A percentile compares a stretch with the other conserved stretches of the same genome.
Evolutionary conservation across 805 yeast species (phyloP).

Genomic region (Sporopachydermia lactativora): DNA sequence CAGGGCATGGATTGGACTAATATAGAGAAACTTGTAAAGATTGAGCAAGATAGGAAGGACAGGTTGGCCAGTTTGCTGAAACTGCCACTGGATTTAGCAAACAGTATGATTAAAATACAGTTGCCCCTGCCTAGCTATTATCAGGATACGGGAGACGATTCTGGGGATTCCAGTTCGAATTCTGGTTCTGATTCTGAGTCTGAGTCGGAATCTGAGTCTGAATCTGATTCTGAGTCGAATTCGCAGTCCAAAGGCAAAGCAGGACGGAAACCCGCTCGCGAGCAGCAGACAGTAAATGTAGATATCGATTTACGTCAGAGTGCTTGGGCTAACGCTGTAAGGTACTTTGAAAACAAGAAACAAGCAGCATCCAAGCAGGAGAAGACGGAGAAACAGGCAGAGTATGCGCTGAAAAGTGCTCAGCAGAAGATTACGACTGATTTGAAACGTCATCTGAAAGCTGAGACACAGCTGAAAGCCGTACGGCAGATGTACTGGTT

Average conservation of each 20-base stretch:
- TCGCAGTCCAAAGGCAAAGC: constrained; percentile 13
- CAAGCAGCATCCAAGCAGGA: constrained; percentile 63
- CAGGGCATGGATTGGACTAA: constrained; percentile 93
- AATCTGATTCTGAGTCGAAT: constrained; percentile 24
- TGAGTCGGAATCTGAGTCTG: constrained; percentile 16
- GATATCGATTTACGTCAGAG: constrained; percentile 56
- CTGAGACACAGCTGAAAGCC: constrained; percentile 39
- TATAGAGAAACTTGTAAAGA: constrained; percentile 58
- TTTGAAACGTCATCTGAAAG: constrained; percentile 40
- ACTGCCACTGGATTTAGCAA: constrained; percentile 54
- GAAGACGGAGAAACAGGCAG: constrained; percentile 67
- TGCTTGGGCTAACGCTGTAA: constrained; percentile 80
- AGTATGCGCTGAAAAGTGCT: constrained; percentile 69
- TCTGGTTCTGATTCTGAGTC: constrained; percentile 13
- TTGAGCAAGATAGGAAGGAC: constrained; percentile 57
- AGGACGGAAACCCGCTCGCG: constrained; percentile 8
- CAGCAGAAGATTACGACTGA: constrained; percentile 66
- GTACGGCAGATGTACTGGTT: constrained; percentile 75
- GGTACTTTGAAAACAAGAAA: constrained; percentile 66
- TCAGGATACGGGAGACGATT: constrained; percentile 22
- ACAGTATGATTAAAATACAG: constrained; percentile 46
- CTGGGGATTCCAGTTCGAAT: constrained; percentile 18
- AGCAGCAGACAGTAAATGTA: constrained; percentile 28
- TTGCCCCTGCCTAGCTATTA: constrained; percentile 27
- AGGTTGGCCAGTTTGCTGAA: constrained; percentile 46